phyloP scores from a whole-genome alignment of 345 rosid genomes.

The sweet orange (Citrus sinensis) region DNA sequence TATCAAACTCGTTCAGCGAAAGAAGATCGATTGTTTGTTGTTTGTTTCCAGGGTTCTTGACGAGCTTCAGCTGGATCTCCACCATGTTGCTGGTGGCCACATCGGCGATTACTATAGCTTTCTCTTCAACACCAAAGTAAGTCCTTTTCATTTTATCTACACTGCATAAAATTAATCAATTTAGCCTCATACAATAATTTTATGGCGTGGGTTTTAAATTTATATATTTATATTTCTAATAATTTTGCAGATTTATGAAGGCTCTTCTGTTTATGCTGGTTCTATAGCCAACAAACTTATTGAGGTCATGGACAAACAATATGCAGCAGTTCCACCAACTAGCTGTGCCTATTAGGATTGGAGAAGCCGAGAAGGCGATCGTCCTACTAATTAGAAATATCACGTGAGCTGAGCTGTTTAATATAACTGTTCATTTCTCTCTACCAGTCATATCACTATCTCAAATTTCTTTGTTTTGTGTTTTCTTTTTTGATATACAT shows the following conservation, averaged over 20 bases:
- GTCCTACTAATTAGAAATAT: background rate
- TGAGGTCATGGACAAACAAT: constrained; percentile 63
- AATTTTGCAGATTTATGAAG: constrained; percentile 35
- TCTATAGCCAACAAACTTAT: constrained; percentile 77
- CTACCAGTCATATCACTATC: too few species aligned
- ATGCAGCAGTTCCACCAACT: constrained; percentile 40
- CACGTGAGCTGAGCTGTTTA: too few species aligned
- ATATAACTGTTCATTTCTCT: too few species aligned
- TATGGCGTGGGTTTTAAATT: background rate
- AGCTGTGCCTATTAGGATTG: constrained; percentile 22
- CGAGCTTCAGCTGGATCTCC: constrained; percentile 76
- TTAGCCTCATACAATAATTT: background rate
- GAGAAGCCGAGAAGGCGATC: background rate
- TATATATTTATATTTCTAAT: background rate
- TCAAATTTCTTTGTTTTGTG: too few species aligned
- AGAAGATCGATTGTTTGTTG: constrained; percentile 78
- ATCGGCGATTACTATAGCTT: constrained; percentile 79
- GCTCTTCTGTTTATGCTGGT: constrained; percentile 48
- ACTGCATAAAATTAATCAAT: background rate
- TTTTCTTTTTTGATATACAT: too few species aligned
- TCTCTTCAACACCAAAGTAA: constrained; percentile 79
- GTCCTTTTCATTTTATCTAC: background rate
- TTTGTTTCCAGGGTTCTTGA: constrained; percentile 70
- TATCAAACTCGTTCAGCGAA: constrained; percentile 73
- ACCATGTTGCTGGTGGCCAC: constrained; percentile 88